Conservation (phyloP, 192 early-diverging fungal species). For the Phlyctochytrium bullatum region DNA sequence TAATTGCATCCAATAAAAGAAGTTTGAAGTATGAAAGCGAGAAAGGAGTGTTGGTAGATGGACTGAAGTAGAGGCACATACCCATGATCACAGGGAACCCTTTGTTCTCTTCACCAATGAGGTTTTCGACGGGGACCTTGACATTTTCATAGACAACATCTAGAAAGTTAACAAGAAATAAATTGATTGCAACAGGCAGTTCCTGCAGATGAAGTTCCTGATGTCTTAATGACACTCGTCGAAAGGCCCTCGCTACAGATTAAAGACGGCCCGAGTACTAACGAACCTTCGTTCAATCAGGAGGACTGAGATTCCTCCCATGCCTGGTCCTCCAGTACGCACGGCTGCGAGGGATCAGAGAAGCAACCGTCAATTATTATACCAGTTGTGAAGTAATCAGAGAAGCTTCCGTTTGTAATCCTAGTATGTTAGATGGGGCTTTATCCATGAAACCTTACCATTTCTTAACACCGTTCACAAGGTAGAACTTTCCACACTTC, state of each 20-base stretch:
- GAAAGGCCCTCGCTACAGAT: conserved; percentile 44
- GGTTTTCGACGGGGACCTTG: conserved; percentile 71
- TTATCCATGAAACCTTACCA: conserved; percentile 33
- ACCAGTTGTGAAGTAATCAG: conserved; percentile 54
- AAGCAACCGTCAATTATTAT: neutral
- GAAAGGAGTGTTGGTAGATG: too few species aligned
- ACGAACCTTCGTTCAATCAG: conserved; percentile 53
- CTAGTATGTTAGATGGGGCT: neutral
- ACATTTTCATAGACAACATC: conserved; percentile 54
- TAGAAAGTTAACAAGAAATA: neutral
- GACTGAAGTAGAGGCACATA: too few species aligned
- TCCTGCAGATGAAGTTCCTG: conserved; percentile 62
- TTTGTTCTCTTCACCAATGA: conserved; percentile 62
- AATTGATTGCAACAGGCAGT: conserved; percentile 55
- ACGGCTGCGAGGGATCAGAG: conserved; percentile 21
- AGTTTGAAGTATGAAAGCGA: too few species aligned
- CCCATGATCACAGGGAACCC: conserved; percentile 69
- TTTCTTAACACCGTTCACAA: conserved; percentile 59
- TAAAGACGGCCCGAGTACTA: neutral
- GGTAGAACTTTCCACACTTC: conserved; percentile 42
- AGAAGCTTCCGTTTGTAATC: conserved; percentile 39
- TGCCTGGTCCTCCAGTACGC: conserved; percentile 37
- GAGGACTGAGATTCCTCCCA: conserved; percentile 63
- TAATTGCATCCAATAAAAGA: too few species aligned
- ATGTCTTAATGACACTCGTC: conserved; percentile 67